Base-by-base conservation (phyloP, 1,284 basidiomycete species). In the Hypsizygus ulmarius region DNA sequence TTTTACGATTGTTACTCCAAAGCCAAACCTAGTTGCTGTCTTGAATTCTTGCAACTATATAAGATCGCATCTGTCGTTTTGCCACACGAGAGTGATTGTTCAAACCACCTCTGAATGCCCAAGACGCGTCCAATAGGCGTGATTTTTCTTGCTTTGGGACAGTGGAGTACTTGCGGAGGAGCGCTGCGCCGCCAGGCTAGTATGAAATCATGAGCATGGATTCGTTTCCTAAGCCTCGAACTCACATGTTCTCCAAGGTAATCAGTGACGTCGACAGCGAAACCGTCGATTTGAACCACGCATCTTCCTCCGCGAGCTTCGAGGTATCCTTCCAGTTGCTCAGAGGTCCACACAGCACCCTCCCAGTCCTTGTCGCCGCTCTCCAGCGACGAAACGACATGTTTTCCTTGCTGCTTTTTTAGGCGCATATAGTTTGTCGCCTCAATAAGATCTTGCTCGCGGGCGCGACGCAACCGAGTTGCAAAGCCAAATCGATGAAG, bases 11-110 rank as follows among this genome's bases (percentile, higher is more conserved):
- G 21, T 7, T 7, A 7, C 4, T 25, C 21, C 21, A 25, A 25
- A 25, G 21, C 21, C 3, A 25, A 25, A 4, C 21, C 47, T 34
- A 50, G 14, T 29, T 3, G 25, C 39, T 30, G 34, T 18, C 30
- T 73, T 61, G 18, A 79, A 59, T 53, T 74, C 72, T 46, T 64
- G 63, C 78, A 19, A 54, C 21, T 2, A 43, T 33, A 18, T 49
- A 32, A n/a, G 45, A 39, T 12, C 19, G 28, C 50, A 87, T 77
- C 43, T 73, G 69, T 53, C 71, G 72, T 54, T 70, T 76, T 11
- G 85, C 85, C 1, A 79, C 77, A 18, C 75, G 72, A 15, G 82
- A 81, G 58, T 90, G 87, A 47, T 79, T 81, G 61, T 90, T 90
- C 59, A 88, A 66, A 10, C 85, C 85, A 10, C 86, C 86, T 45